Conservation (phyloP, 2,329 filamentous ascomycete species). For the Lasiodiplodia theobromae region DNA sequence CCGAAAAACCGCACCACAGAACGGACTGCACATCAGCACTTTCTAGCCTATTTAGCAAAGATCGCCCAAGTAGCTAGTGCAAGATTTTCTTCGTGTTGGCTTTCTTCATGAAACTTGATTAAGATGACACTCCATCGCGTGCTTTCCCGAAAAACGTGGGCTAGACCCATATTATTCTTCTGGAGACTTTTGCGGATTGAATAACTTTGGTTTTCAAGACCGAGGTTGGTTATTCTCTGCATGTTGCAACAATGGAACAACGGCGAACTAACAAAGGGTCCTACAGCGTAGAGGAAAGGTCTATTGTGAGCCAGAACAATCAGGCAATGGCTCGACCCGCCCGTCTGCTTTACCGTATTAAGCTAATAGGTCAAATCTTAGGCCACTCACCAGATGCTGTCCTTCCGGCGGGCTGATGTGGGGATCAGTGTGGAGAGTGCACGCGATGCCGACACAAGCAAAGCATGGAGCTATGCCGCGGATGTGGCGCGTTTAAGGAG, state of each 20-base stretch:
- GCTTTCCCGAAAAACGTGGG: neutral
- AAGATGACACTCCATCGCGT: neutral
- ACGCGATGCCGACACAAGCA: neutral
- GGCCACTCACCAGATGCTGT: neutral
- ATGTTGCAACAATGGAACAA: neutral
- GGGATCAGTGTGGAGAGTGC: neutral
- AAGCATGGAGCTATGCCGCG: neutral
- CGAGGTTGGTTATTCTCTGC: neutral
- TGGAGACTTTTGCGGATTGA: neutral
- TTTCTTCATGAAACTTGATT: no score
- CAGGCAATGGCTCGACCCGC: neutral
- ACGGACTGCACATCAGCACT: no score
- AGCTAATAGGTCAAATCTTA: neutral
- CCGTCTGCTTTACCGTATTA: neutral
- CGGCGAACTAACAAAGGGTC: neutral
- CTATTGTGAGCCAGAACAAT: neutral
- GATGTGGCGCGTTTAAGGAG: neutral
- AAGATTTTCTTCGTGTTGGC: no score
- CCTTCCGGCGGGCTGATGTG: neutral
- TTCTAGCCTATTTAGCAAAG: neutral
- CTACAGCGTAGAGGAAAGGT: neutral
- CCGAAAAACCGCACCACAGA: neutral
- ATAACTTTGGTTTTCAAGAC: neutral
- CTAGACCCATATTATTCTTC: neutral
- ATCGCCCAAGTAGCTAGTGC: neutral